A percentile compares a stretch with the other conserved stretches of the same genome.
Conservation (phyloP, 2,329 filamentous ascomycete species). For the Pseudopyricularia javanii region DNA sequence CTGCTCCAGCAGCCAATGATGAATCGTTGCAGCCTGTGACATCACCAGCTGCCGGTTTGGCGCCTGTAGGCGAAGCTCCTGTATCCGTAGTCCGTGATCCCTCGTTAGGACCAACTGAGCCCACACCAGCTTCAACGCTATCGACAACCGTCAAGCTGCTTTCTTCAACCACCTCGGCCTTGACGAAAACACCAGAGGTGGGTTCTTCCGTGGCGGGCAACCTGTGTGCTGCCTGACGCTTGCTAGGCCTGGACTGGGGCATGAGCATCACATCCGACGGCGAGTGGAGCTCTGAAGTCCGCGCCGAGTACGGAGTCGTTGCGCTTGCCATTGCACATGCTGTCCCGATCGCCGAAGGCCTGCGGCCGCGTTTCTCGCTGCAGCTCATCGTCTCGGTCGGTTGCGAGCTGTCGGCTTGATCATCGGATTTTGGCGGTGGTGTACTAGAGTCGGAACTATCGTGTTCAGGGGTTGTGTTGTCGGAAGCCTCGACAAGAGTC, state of each 20-base stretch:
- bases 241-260: not conserved
- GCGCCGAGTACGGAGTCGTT: not conserved
- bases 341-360: not conserved
- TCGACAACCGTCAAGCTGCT: not conserved
- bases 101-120: not conserved
- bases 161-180: not conserved
- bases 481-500: conserved; percentile 2
- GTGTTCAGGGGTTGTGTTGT: not conserved
- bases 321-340: not conserved
- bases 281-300: not conserved
- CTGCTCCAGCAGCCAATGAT: not conserved
- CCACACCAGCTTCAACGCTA: not conserved
- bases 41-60: not conserved
- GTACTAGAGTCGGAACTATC: not conserved
- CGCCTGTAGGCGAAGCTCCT: not conserved
- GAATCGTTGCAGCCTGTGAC: not conserved
- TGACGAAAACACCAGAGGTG: not conserved
- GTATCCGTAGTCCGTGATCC: not conserved
- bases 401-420: not conserved
- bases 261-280: not conserved
- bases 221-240: not conserved
- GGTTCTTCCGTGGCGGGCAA: not conserved
- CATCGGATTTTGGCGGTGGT: not conserved
- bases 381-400: not conserved
- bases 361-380: not conserved